A percentile compares a stretch with the other conserved stretches of the same genome.
phyloP scores from a whole-genome alignment of 768 basidiomycete species.

The Tubosaeta sp. region DNA sequence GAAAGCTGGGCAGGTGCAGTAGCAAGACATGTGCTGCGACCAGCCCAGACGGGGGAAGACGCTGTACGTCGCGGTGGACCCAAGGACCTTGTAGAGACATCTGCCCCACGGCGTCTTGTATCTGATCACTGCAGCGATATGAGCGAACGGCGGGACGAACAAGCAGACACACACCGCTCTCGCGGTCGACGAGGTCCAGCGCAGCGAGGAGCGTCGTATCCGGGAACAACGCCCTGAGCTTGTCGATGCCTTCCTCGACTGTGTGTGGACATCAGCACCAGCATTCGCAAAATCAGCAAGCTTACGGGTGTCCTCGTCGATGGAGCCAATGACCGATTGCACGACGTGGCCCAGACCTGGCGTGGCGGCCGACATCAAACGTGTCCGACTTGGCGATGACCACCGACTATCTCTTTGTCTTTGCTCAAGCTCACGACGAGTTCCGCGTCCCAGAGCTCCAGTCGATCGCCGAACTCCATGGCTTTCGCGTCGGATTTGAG shows the following conservation, averaged over 20 bases:
- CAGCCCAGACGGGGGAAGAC: constrained; percentile 50
- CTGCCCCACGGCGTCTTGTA: constrained; percentile 56
- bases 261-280: not conserved
- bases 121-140: constrained; percentile 48
- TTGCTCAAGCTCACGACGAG: constrained; percentile 77
- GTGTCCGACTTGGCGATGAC: not conserved
- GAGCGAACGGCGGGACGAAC: not conserved
- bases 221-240: constrained; percentile 55
- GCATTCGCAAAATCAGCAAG: not conserved
- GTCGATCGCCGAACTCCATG: constrained; percentile 72
- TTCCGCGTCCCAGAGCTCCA: constrained; percentile 82
- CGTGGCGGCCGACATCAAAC: constrained; percentile 16
- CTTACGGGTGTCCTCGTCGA: constrained; percentile 33
- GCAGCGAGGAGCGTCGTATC: constrained; percentile 64
- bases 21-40: constrained; percentile 41
- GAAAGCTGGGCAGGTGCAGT: constrained; percentile 77
- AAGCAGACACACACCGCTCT: constrained; percentile 47
- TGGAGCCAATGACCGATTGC: constrained; percentile 31
- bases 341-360: constrained; percentile 23
- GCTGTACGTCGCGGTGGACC: constrained; percentile 58
- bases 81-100: constrained; percentile 61
- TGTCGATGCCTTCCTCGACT: constrained; percentile 54
- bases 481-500: constrained; percentile 52
- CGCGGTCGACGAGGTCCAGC: constrained; percentile 71
- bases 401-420: constrained; percentile 57